These are phyloP conservation scores for Saprolegnia parasitica DNA, from an alignment of 352 stramenopile species.

Conservation along the genomic window DNA sequence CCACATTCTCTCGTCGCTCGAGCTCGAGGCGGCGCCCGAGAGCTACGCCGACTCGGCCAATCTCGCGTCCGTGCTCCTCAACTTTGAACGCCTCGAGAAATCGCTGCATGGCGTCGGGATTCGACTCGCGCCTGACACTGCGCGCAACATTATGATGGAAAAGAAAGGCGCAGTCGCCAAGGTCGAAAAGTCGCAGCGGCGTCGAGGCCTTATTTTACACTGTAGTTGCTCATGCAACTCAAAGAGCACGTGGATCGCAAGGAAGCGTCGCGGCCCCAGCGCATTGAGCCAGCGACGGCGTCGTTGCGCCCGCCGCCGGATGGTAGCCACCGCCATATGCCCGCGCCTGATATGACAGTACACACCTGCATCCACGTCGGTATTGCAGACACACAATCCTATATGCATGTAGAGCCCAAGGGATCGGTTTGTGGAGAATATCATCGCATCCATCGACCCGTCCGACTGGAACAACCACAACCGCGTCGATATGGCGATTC, in stretches of 20 bases:
- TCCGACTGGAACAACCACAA: constrained; percentile 51
- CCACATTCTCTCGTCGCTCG: constrained; percentile 49
- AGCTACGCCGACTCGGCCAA: constrained; percentile 40
- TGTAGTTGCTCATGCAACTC: constrained; percentile 53
- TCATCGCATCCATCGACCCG: constrained; percentile 40
- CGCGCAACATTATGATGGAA: constrained; percentile 62
- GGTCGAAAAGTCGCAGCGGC: background rate
- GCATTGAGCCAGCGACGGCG: constrained; percentile 1
- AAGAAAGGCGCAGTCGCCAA: constrained; percentile 32
- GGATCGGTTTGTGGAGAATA: constrained; percentile 50
- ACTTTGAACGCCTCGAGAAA: constrained; percentile 51
- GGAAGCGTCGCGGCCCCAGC: constrained; percentile 30
- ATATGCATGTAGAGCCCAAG: constrained; percentile 37
- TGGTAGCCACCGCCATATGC: constrained; percentile 26
- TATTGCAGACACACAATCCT: constrained; percentile 3
- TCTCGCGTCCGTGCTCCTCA: constrained; percentile 44
- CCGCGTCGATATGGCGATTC: constrained; percentile 60
- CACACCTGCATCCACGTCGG: constrained; percentile 16
- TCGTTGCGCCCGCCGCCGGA: constrained; percentile 18
- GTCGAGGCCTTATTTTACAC: constrained; percentile 32
- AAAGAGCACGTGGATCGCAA: constrained; percentile 44
- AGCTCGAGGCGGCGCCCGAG: constrained; percentile 45
- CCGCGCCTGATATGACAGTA: constrained; percentile 21
- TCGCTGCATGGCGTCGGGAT: constrained; percentile 41
- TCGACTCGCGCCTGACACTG: constrained; percentile 40